Conservation (phyloP, 2,329 filamentous ascomycete genomes). For the Zymoseptoria passerinii region DNA sequence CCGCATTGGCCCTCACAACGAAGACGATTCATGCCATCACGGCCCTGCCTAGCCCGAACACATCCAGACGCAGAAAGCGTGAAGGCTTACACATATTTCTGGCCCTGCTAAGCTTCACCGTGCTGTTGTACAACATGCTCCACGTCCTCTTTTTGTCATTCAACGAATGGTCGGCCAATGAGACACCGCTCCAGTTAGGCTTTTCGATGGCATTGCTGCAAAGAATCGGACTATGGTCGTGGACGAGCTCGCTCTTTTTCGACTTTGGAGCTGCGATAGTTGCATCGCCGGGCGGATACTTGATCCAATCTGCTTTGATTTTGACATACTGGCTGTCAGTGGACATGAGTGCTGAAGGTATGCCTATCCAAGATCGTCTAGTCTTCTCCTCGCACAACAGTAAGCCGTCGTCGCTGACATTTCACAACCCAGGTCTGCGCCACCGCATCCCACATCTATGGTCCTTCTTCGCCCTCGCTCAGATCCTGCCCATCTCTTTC, state of each 20-base stretch:
- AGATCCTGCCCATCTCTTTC: conserved; percentile 30
- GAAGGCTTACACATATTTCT: conserved; percentile 17
- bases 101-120: conserved; percentile 24
- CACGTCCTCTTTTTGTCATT: conserved; percentile 29
- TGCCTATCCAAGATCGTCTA: neutral
- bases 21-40: conserved; percentile 16
- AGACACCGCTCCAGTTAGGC: neutral
- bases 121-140: conserved; percentile 29
- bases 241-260: conserved; percentile 25
- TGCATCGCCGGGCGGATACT: conserved; percentile 12
- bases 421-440: conserved; percentile 13
- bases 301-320: conserved; percentile 19
- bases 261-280: conserved; percentile 29
- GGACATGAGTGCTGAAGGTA: conserved; percentile 26
- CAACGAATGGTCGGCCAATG: conserved; percentile 16
- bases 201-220: neutral
- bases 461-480: conserved; percentile 28
- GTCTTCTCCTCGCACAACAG: too few species aligned
- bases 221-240: conserved; percentile 26
- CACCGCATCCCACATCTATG: conserved; percentile 23
- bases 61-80: neutral
- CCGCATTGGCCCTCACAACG: conserved; percentile 22
- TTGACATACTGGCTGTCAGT: conserved; percentile 20
- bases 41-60: conserved; percentile 1
- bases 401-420: neutral